Evolutionary conservation across 805 yeast genomes (phyloP), one percentile per base, ranked within the genome.

Genomic region (Ogataea corticis): DNA sequence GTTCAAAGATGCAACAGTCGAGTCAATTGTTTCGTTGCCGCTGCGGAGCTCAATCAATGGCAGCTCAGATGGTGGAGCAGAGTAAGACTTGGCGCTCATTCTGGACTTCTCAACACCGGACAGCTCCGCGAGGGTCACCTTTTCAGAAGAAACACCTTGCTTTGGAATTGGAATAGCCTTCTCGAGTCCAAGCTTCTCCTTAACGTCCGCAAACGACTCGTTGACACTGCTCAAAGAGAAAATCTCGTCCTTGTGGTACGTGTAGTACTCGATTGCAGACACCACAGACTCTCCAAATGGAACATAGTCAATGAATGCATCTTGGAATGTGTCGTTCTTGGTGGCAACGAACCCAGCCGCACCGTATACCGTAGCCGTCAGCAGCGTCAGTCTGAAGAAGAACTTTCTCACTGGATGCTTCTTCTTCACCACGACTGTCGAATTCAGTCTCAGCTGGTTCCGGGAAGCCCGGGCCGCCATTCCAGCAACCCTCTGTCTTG

Each of bases 251-350:
- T 35, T 50, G 33, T 62, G 63, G 33, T 55, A 54, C 50, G 53
- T 47, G 19, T 59, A 50, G 41, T 59, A 67, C 52, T 83, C 87
- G 42, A 76, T 68, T 7, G 61, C 55, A 42, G 79, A 77, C 25
- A 83, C 73, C 25, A 77, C 65, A 17, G 66, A 64, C 55, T 81
- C 85, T 31, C 82, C 87, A 41, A 75, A 71, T 15, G 94, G 94
- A 36, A 84, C 77, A 47, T 76, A 76, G 52, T 82, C 82, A 17
- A 81, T 71, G 63, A 82, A 84, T 37, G 71, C 52, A 53, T 84
- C 87, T 53, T 79, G 82, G 60, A 83, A 74, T 14, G 77, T 70
- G 53, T 82, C 85, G 57, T 73, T 73, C 50, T 76, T 67, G 25
- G 80, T 67, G 12, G 89, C 71, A 45, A 75, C 66, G 42, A 75